phyloP scores from a whole-genome alignment of 257 asterid genomes.

The Scutellaria galericulata region DNA sequence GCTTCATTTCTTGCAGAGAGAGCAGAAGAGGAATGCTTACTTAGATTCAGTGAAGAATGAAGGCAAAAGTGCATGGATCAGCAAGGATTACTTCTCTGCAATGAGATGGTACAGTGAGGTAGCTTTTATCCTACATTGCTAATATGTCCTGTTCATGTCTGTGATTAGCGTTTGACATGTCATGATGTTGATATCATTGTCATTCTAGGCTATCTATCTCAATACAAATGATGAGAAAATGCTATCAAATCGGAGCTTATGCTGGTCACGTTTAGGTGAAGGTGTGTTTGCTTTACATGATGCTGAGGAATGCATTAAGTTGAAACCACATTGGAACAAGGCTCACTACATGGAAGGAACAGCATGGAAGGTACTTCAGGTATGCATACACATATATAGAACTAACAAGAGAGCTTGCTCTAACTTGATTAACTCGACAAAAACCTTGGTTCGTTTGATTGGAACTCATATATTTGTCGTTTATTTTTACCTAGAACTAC shows the following conservation, averaged over 20 bases:
- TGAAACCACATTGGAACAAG: constrained; percentile 35
- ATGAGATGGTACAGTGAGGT: constrained; percentile 40
- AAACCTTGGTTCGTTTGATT: too few relatives aligned
- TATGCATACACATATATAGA: constrained; percentile 2
- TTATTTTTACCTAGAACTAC: background rate
- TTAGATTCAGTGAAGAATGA: constrained; percentile 12
- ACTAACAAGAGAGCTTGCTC: too few relatives aligned
- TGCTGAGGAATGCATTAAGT: constrained; percentile 34
- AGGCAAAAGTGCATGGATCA: constrained; percentile 30
- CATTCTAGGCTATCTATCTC: constrained; percentile 23
- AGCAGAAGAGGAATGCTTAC: background rate
- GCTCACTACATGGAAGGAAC: constrained; percentile 39
- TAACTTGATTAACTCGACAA: too few relatives aligned
- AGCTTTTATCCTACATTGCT: background rate
- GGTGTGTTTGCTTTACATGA: constrained; percentile 28
- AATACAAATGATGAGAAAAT: constrained; percentile 6
- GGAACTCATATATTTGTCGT: background rate
- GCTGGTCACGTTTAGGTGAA: constrained; percentile 27
- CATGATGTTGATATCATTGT: too few relatives aligned
- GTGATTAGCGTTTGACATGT: background rate
- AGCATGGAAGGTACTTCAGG: constrained; percentile 36
- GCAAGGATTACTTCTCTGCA: constrained; percentile 35
- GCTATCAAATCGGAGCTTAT: constrained; percentile 27
- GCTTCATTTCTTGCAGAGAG: constrained; percentile 24
- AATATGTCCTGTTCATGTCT: too few relatives aligned